Base-by-base conservation (phyloP, 2,329 filamentous ascomycete genomes). In the Sporothrix humicola region DNA sequence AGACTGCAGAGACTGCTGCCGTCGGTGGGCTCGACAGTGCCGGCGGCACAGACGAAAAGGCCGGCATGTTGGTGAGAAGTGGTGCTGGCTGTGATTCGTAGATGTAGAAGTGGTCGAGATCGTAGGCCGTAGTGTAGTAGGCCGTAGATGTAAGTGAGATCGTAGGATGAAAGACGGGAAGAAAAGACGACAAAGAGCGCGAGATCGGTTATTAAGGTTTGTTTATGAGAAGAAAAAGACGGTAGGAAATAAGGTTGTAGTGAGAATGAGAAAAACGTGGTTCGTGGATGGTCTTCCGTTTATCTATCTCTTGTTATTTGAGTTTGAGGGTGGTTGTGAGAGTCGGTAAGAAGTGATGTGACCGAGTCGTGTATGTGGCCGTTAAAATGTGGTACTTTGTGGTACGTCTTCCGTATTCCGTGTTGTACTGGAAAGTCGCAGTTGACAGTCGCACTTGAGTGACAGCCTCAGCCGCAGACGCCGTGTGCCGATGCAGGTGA, bases 61-160 rank as follows among this genome's bases (percentile, higher is more conserved):
- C 69, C 54, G 69, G 69, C 69, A 71, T 71, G 9, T 17, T 58
- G 63, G 63, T 70, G 52, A n/a, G 17, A 42, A 7, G 26, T 42
- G 48, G 66, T 56, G 17, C 1, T 59, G 56, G 20, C 4, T 15
- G 54, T 17, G n/a, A 17, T 26, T 13, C 13, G n/a, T 31, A 54
- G 23, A 48, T 17, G 31, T 37, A 13, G 54, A 46, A 10, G 52
- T 23, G 9, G 52, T 12, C 52, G 12, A 17, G 52, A 26, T 56
- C 9, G 52, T 56, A 26, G 20, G 20, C 3, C 13, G 52, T 26
- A 56, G 12, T n/a, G n/a, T n/a, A n/a, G 52, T 56, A 26, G 20
- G 20, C 3, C 13, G 52, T 26, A 56, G 12, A 37, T 37, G 31
- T 37, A 37, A 37, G 31, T 37, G 31, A 37, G 31, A 37, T 37